These are phyloP conservation scores for Ascobolus immersus DNA, from an alignment of 495 filamentous ascomycete species.

Conservation along the genomic window DNA sequence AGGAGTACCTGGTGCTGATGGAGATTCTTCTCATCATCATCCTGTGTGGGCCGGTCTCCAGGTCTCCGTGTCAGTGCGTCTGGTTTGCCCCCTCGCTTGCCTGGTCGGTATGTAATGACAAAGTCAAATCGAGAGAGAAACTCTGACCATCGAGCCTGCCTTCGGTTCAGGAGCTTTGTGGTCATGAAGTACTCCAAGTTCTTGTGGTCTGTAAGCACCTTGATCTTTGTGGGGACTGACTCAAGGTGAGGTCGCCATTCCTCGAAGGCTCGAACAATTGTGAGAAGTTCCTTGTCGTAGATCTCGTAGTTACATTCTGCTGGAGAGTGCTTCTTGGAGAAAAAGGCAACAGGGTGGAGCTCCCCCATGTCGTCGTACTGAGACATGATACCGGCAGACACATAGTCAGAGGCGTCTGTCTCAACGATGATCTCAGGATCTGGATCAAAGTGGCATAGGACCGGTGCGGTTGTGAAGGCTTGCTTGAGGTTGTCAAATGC, in stretches of 20 bases:
- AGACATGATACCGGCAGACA: not conserved
- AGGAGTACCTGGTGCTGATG: no score
- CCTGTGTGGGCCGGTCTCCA: not conserved
- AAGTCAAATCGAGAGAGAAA: conserved; percentile 4
- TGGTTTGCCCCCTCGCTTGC: no score
- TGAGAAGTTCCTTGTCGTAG: conserved; percentile 2
- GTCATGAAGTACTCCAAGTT: conserved; percentile 14
- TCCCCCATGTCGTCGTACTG: conserved; percentile 1
- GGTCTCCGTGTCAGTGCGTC: not conserved
- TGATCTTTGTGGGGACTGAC: not conserved
- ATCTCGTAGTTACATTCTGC: conserved; percentile 1
- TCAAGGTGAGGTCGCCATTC: not conserved
- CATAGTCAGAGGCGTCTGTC: conserved; percentile 5
- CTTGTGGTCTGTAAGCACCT: conserved; percentile 10
- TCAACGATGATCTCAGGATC: not conserved
- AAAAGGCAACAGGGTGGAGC: conserved; percentile 5
- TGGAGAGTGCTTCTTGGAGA: conserved; percentile 5
- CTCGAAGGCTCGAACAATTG: not conserved
- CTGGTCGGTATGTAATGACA: conserved; percentile 3
- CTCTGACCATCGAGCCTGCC: conserved; percentile 2
- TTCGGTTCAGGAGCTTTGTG: conserved; percentile 9
- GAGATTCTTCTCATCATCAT: no score
- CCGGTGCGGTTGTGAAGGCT: not conserved
- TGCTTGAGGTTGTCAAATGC: not conserved
- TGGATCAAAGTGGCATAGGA: conserved; percentile 4